A percentile compares a stretch with the other conserved stretches of the same genome.
Evolutionary conservation across 148 eudicot species (phyloP).

Genomic region (Persicaria tinctoria): DNA sequence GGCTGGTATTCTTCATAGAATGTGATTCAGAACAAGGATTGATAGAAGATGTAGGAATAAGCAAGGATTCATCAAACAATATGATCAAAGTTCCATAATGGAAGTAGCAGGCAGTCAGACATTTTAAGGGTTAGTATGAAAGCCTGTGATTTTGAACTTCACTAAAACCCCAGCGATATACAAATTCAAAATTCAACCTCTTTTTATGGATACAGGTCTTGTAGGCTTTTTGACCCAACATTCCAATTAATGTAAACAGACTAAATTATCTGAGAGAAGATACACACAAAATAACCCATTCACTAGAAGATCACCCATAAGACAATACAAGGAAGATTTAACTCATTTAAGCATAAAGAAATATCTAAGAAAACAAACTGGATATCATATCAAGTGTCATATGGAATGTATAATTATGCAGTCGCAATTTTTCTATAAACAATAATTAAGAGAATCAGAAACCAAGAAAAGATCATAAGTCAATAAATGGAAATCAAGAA

Average conservation of each 20-base stretch:
- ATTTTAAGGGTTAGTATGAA: not conserved
- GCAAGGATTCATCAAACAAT: not conserved
- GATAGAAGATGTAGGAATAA: not conserved
- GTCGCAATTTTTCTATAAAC: too few relatives aligned
- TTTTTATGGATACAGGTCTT: not conserved
- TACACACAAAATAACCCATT: not conserved
- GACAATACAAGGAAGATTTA: not conserved
- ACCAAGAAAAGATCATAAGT: not conserved
- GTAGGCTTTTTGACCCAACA: not conserved
- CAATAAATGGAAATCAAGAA: conserved; percentile 1
- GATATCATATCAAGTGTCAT: not conserved
- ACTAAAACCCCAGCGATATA: not conserved
- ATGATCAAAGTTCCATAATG: not conserved
- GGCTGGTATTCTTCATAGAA: not conserved
- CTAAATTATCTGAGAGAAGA: not conserved
- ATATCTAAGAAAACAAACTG: not conserved
- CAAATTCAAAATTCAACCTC: not conserved
- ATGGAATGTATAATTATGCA: too few relatives aligned
- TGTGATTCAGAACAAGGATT: too few relatives aligned
- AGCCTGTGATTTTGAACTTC: not conserved
- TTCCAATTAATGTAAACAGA: not conserved
- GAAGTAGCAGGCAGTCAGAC: not conserved
- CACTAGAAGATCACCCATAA: not conserved
- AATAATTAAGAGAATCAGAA: not conserved
- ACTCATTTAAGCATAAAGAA: not conserved